Percentiles rank a stretch among this genome's conserved stretches.
These are phyloP conservation scores for Botrytis deweyae DNA, from an alignment of 2,329 filamentous ascomycete genomes.

Conservation along the genomic window DNA sequence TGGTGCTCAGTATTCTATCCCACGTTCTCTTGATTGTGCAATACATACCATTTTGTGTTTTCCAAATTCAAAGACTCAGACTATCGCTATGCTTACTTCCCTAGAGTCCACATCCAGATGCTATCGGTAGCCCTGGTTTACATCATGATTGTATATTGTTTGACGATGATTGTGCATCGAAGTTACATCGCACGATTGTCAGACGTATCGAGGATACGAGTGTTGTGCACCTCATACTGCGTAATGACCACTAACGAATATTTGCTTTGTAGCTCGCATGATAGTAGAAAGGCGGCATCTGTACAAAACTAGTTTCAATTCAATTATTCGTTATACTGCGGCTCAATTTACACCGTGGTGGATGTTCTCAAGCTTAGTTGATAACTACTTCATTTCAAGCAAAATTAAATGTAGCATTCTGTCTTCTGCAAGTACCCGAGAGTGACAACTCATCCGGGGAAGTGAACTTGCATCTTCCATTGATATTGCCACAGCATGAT, in stretches of 20 bases:
- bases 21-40: neutral
- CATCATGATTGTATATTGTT: neutral
- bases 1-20: neutral
- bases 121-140: neutral
- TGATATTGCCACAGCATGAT: neutral
- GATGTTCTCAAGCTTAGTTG: neutral
- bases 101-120: neutral
- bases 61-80: neutral
- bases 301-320: fast-evolving
- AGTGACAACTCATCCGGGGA: neutral
- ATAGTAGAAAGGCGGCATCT: neutral
- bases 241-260: neutral
- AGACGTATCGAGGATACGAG: neutral
- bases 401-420: neutral
- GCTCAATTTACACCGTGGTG: neutral
- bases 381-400: fast-evolving
- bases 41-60: neutral
- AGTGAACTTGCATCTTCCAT: neutral
- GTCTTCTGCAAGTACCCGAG: neutral
- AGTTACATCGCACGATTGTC: neutral
- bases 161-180: neutral
- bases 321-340: neutral
- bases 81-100: neutral
- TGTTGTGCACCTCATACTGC: neutral
- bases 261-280: neutral